Conservation (phyloP, 2,329 filamentous ascomycete species). For the Monosporascus sp. region DNA sequence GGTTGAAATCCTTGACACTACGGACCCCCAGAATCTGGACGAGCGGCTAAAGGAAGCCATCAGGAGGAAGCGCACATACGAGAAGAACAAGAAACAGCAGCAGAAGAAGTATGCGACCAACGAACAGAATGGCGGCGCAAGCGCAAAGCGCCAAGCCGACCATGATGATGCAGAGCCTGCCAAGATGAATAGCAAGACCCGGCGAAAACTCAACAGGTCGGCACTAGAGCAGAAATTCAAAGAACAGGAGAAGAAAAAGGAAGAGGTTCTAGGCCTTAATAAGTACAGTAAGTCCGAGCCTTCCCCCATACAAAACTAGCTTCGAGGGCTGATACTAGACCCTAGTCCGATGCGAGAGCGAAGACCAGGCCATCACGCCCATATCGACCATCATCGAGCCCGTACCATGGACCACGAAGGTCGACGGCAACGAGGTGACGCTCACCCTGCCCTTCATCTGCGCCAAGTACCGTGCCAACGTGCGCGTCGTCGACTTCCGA, state of each 20-base stretch:
- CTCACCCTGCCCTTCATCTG: slow-evolving; percentile 68
- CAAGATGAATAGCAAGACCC: slow-evolving; percentile 18
- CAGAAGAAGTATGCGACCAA: slow-evolving; percentile 11
- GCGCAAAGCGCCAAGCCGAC: slow-evolving; percentile 16
- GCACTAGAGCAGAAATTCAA: slow-evolving; percentile 16
- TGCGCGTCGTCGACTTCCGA: slow-evolving; percentile 78
- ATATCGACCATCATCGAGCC: slow-evolving; percentile 37
- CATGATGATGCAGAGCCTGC: slow-evolving; percentile 6
- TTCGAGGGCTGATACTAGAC: slow-evolving; percentile 13
- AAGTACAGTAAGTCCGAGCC: slow-evolving; percentile 17
- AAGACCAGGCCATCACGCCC: slow-evolving; percentile 27
- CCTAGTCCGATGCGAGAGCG: slow-evolving; percentile 43
- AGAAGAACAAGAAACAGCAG: slow-evolving; percentile 31
- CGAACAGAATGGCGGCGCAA: slow-evolving; percentile 4
- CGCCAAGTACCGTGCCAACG: slow-evolving; percentile 60
- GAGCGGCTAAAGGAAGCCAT: slow-evolving; percentile 52
- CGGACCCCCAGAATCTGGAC: slow-evolving; percentile 37
- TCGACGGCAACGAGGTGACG: slow-evolving; percentile 31
- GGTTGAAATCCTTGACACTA: slow-evolving; percentile 45
- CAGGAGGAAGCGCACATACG: slow-evolving; percentile 61
- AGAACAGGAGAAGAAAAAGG: slow-evolving; percentile 22
- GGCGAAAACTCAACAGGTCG: slow-evolving; percentile 24
- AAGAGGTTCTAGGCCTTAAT: slow-evolving; percentile 27
- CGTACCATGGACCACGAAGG: slow-evolving; percentile 35
- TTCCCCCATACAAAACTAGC: too few relatives aligned